Evolutionary conservation across 345 rosid species (phyloP).

Genomic region (Excoecaria cochinchinensis): DNA sequence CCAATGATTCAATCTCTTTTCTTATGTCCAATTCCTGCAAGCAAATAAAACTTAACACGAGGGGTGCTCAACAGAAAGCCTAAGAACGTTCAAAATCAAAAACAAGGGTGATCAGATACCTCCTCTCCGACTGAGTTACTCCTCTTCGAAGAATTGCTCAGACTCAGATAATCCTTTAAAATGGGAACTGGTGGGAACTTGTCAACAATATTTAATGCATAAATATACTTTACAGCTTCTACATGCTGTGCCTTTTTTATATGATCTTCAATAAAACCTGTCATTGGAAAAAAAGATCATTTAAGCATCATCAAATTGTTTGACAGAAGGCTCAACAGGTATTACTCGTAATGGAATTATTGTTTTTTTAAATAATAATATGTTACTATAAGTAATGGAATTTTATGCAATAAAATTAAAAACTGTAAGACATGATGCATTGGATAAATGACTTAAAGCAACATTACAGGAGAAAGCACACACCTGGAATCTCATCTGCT

Average conservation of each 20-base stretch:
- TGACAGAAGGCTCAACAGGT: neutral
- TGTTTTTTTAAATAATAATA: too few species aligned
- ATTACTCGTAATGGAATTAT: neutral
- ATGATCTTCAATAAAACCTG: constrained; percentile 29
- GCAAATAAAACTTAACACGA: neutral
- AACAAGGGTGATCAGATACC: constrained; percentile 12
- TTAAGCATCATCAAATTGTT: neutral
- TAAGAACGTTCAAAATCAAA: neutral
- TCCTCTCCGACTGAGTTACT: constrained; percentile 10
- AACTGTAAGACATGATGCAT: neutral
- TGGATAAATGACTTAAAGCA: neutral
- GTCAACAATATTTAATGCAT: constrained; percentile 30
- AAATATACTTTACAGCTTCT: constrained; percentile 38
- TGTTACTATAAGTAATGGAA: neutral
- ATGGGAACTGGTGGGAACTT: constrained; percentile 35
- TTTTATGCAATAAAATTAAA: neutral
- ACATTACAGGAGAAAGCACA: neutral
- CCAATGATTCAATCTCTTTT: constrained; percentile 17
- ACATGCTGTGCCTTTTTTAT: constrained; percentile 27
- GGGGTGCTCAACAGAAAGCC: neutral
- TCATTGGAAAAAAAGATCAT: neutral
- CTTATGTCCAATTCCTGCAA: constrained; percentile 22
- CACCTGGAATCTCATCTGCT: constrained; percentile 12
- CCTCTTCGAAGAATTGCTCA: constrained; percentile 22
- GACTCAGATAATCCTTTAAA: constrained; percentile 33